Evolutionary conservation across 140 eudicot genomes (phyloP), one percentile per base, ranked within the genome.

Genomic region (Flaveria floridana): DNA sequence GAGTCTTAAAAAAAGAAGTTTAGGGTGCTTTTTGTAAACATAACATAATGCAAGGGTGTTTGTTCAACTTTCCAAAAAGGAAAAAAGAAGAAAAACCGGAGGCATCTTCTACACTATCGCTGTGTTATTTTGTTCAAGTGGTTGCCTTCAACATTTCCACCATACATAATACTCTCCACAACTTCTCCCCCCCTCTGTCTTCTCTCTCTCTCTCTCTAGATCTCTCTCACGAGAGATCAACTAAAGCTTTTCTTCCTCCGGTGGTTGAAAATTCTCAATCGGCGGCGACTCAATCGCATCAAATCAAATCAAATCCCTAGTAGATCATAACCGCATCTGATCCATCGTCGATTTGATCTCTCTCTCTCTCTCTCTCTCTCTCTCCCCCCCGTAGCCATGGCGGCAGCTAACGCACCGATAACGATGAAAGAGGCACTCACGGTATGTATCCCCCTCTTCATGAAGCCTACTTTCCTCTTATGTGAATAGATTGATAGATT

Each of bases 321-420:
- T 53, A 79, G 79, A 55, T 79, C 79, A 64, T 10, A 52, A 79
- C 70, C 74, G 70, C 74, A 79, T 81, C 76, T 75, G 79, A 81
- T 83, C 87, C 75, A 55, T 72, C 77, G 71, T 18, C 50, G 80
- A 34, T 84, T 66, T 74, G 81, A 81, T 68, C 86, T 82, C 56
- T 51, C 21, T 47, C 56, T 44, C 48, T 26, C 25, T 23, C 25
- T 21, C 23, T 21, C 23, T 26, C n/a, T n/a, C n/a, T n/a, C n/a
- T n/a, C n/a, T 42, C 48, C 2, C 14, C 11, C 50, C 65, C 84
- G 71, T 78, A 79, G 78, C 83, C 84, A 89, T 92, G 98, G 96
- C 96, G 88, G 95, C 98, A 68, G 96, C 96, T 39, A 92, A 89
- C 71, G 98, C 98, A 55, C 98, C 98, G 87, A 89, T 92, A 85